Evolutionary conservation across 768 basidiomycete genomes (phyloP).

Genomic region (Termitomyces sp.): DNA sequence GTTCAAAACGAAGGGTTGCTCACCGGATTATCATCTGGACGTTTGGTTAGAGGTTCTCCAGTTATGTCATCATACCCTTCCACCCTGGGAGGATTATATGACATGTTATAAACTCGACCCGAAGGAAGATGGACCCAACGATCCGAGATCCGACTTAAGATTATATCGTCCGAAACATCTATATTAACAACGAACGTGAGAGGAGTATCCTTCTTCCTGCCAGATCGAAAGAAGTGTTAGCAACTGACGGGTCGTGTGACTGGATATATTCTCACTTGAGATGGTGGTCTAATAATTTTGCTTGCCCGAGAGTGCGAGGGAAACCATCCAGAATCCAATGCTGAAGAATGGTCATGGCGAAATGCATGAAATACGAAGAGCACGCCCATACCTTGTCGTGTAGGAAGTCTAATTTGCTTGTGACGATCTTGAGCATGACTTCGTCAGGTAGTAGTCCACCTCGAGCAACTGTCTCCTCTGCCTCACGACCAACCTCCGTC

Average conservation of each 20-base stretch:
- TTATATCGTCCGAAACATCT: slow-evolving; percentile 84
- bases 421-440: slow-evolving; percentile 73
- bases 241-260: slow-evolving; percentile 1
- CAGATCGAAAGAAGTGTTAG: background rate
- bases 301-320: slow-evolving; percentile 86
- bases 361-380: background rate
- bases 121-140: slow-evolving; percentile 88
- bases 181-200: slow-evolving; percentile 83
- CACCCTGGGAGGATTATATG: slow-evolving; percentile 81
- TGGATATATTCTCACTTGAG: slow-evolving; percentile 47
- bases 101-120: slow-evolving; percentile 86
- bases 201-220: slow-evolving; percentile 58
- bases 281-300: slow-evolving; percentile 70
- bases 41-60: slow-evolving; percentile 81
- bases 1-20: slow-evolving; percentile 16
- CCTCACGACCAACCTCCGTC: slow-evolving; percentile 70
- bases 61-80: slow-evolving; percentile 82
- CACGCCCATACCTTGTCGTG: slow-evolving; percentile 55
- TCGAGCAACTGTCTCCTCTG: slow-evolving; percentile 73
- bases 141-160: slow-evolving; percentile 83
- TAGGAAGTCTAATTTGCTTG: slow-evolving; percentile 63
- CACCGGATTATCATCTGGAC: slow-evolving; percentile 89
- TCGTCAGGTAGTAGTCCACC: slow-evolving; percentile 80
- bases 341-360: slow-evolving; percentile 29
- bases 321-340: slow-evolving; percentile 95